These are phyloP conservation scores for Rhizopogon hawkerae DNA, from an alignment of 1,284 basidiomycete genomes.

Conservation along the genomic window DNA sequence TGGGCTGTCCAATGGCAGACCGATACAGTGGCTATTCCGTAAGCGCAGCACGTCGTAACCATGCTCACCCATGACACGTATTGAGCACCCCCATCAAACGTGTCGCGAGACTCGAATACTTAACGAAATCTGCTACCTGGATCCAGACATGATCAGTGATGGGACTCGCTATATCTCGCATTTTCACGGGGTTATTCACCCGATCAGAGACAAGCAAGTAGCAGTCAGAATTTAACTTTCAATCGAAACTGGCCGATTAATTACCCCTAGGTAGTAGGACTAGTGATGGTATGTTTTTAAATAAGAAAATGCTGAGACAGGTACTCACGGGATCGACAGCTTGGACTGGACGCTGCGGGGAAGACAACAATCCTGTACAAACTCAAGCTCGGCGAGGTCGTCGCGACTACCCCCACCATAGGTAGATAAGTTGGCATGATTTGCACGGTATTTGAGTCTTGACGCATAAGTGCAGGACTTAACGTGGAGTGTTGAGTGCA, in stretches of 20 bases:
- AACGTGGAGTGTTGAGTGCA: conserved; percentile 95
- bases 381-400: conserved; percentile 96
- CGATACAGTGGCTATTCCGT: background rate
- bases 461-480: conserved; percentile 60
- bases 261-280: background rate
- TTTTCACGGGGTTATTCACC: background rate
- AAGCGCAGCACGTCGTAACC: background rate
- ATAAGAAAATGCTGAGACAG: background rate
- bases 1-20: too few relatives aligned
- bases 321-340: conserved; percentile 32
- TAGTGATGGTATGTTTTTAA: background rate
- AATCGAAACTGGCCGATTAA: background rate
- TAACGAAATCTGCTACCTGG: background rate
- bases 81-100: background rate
- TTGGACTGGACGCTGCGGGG: conserved; percentile 95
- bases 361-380: conserved; percentile 99
- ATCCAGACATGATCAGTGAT: background rate
- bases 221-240: background rate
- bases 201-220: background rate
- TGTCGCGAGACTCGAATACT: background rate
- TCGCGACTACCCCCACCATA: conserved; percentile 98
- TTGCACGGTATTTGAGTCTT: conserved; percentile 2
- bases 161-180: background rate
- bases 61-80: background rate
- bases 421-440: conserved; percentile 47